Conservation (phyloP, 495 filamentous ascomycete species). For the Neurospora hispaniola region DNA sequence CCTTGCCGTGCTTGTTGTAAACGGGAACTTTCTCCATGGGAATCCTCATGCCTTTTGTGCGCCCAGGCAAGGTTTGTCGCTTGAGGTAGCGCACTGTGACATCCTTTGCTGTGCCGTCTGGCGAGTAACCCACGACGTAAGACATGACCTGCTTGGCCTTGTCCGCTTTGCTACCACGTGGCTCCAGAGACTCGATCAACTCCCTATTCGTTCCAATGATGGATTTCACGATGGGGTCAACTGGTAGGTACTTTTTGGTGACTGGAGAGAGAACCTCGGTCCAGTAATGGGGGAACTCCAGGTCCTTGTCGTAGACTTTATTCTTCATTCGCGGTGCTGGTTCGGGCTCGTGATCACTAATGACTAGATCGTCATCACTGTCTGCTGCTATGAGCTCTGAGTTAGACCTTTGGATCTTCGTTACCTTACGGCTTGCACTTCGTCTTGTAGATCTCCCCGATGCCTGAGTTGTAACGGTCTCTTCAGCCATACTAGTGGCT, state of each 20-base stretch:
- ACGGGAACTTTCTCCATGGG: conserved; percentile 67
- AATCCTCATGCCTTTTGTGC: conserved; percentile 79
- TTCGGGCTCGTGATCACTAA: conserved; percentile 21
- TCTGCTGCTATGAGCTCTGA: conserved; percentile 28
- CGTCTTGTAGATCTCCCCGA: conserved; percentile 16
- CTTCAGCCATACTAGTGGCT: conserved; percentile 3
- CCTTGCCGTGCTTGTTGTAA: conserved; percentile 59
- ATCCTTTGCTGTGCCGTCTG: conserved; percentile 86
- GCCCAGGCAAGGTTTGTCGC: conserved; percentile 72
- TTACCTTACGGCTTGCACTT: conserved; percentile 38
- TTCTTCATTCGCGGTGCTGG: conserved; percentile 10
- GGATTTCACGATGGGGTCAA: conserved; percentile 65
- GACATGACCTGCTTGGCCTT: conserved; percentile 82
- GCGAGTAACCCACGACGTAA: conserved; percentile 79
- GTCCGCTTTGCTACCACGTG: conserved; percentile 69
- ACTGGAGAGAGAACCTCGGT: conserved; percentile 75
- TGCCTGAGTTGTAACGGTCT: conserved; percentile 9
- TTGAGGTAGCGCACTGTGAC: conserved; percentile 89
- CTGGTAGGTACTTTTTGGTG: conserved; percentile 63
- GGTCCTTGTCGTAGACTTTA: conserved; percentile 51
- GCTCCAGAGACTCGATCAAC: conserved; percentile 66
- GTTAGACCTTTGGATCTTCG: conserved; percentile 15
- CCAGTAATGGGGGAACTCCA: conserved; percentile 87
- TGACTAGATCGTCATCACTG: conserved; percentile 31
- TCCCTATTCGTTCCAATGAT: conserved; percentile 57